Base-by-base conservation (phyloP, 2,329 filamentous ascomycete genomes). In the Bipolaris oryzae region DNA sequence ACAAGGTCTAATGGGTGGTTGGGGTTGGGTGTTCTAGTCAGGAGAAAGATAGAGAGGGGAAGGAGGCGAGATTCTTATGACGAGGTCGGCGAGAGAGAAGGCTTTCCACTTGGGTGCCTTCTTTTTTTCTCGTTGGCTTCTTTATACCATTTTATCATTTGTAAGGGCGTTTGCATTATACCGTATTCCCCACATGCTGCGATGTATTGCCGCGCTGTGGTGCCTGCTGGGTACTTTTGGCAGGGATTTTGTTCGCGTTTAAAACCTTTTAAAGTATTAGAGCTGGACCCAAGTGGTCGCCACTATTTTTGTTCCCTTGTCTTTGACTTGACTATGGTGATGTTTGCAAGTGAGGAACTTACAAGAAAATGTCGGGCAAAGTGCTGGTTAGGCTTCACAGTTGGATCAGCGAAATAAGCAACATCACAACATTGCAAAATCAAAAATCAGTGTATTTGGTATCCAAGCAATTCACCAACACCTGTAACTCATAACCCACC, bases 161-260 rank as follows among this genome's bases (percentile, higher is more conserved):
- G 53, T 50, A 57, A 33, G 52, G 47, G 53, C 38, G 47, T 55
- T 70, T 55, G 72, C 72, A 71, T 73, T 75, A 75, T 75, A 75
- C 72, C 72, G 69, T 72, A 70, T 70, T 71, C 62, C 28, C 28
- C 62, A 63, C 61, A 54, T 50, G 35, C 51, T 55, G 58, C 57
- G 57, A 61, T 58, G 25, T 49, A 45, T 50, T 55, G 52, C 52
- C 28, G 57, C 59, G 58, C 53, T 33, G 51, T 54, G 50, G 42
- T 33, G 20, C 11, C 41, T 25, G 39, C 31, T 43, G 28, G 21
- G 39, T 42, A 42, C 39, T 25, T 31, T 31, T n/a, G 39, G 39
- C 39, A 42, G 20, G 38, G 13, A 42, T 42, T 42, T n/a, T 42
- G 38, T 43, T 42, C 54, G 28, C 16, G 34, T 50, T 42, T 66